Base-by-base conservation (phyloP, 2,329 filamentous ascomycete species). In the Colletotrichum neosansevieriae region DNA sequence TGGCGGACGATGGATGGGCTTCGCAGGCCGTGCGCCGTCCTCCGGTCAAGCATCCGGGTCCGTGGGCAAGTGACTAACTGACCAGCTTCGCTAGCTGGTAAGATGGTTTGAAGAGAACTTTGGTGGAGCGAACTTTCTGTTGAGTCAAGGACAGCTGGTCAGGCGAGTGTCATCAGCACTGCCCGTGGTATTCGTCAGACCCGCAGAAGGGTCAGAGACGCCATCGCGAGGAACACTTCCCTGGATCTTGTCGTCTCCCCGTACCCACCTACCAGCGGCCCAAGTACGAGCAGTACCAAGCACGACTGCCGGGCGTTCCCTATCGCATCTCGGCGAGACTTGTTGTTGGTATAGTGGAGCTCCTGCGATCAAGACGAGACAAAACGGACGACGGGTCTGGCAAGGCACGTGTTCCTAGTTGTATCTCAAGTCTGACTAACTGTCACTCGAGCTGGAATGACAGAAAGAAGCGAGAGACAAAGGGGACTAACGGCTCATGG, bases 401-500 rank as follows among this genome's bases (percentile, higher is more conserved):
- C 50, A 38, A 38, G 50, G 59, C 15, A 38, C 38, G 40, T 49
- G 19, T 49, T 10, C 45, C 45, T 49, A 15, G 19, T 3, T 12
- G 17, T 17, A 49, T 19, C 45, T 49, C 19, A 9, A 10, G 19
- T 24, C 50, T 19, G 50, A 15, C 34, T 19, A 21, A 38, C 21
- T 45, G 38, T 15, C 38, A 17, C 21, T 19, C 17, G 42, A 38
- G 38, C 24, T n/a, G 24, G 17, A n/a, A 32, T 49, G 40, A 17
- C 40, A 40, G 34, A 11, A 13, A 13, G 56, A 21, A 29, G 24
- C 47, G 38, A 62, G 58, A 62, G 47, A 62, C 58, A 66, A 66
- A 62, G 19, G 58, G 47, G 32, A 32, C 32, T 38, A 47, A 44
- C 34, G 36, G 12, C 57, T 62, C 63, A 29, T 62, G 40, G 47